Evolutionary conservation across 306 rosid genomes (phyloP), one percentile per base, ranked within the genome.

Genomic region (Canavalia gladiata): DNA sequence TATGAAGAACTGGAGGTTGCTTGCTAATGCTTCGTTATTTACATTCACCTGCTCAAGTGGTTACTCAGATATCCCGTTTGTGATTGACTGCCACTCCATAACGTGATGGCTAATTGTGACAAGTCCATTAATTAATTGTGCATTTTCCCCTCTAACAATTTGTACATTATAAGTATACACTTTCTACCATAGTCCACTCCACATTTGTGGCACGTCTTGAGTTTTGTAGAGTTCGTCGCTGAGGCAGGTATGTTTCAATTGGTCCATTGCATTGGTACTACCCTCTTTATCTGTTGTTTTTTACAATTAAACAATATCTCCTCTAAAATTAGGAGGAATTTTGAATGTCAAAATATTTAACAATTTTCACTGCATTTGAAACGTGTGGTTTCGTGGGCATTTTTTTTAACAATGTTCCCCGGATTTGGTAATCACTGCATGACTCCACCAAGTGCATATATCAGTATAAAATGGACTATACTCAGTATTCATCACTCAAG

Each of bases 101-200:
- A 39, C 33, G 12, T 39, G 72, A 54, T 64, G 47, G 43, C 56
- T 18, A 43, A 13, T 39, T 82, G 31, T 68, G 73, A 82, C 34
- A 31, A 50, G 66, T 60, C 55, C 68, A 54, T 37, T 28, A 41
- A n/a, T 35, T 52, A 64, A 34, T 52, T 7, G 70, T 63, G 70
- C 82, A 77, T 52, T 63, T 13, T 13, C 39, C 41, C 55, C 73
- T 41, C 65, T 49, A 80, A 80, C 73, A 50, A n/a, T 9, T 71
- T 71, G 78, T 71, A 71, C 42, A 71, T 71, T 37, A 60, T 51
- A 1, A 28, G 39, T 39, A 55, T 37, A 33, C 7, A 67, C 47
- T 70, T 49, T 59, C 35, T 70, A 58, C 28, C 42, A 37, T 55
- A 67, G 75, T 59, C 54, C 39, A 58, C 31, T 47, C 83, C 28